Evolutionary conservation across 345 rosid species (phyloP).

Genomic region (Carallia brachiata): DNA sequence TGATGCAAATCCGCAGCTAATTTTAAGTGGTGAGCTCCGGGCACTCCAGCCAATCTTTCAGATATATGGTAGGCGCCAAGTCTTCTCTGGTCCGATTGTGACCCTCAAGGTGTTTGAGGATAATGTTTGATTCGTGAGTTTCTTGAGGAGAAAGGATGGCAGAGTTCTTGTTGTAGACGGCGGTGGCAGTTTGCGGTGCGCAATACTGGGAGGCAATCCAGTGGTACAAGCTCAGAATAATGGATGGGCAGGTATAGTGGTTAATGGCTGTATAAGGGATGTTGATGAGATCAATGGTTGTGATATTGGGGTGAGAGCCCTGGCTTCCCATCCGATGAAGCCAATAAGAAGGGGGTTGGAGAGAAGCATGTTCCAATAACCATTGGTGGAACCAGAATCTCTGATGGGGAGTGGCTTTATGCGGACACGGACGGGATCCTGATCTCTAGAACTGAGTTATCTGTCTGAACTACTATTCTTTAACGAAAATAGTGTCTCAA

Average conservation of each 20-base stretch:
- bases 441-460: constrained; percentile 53
- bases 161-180: constrained; percentile 92
- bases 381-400: constrained; percentile 61
- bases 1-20: constrained; percentile 78
- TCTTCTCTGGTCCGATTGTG: constrained; percentile 69
- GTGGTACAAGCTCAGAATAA: constrained; percentile 89
- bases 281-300: constrained; percentile 86
- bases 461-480: constrained; percentile 33
- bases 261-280: constrained; percentile 77
- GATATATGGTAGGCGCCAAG: constrained; percentile 72
- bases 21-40: constrained; percentile 67
- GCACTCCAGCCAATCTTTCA: constrained; percentile 72
- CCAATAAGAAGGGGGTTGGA: constrained; percentile 76
- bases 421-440: constrained; percentile 84
- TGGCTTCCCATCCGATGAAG: constrained; percentile 80
- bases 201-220: constrained; percentile 79
- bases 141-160: constrained; percentile 84
- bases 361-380: constrained; percentile 64
- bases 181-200: constrained; percentile 74
- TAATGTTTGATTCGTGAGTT: constrained; percentile 77
- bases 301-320: constrained; percentile 80
- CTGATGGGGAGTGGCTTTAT: constrained; percentile 81
- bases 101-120: constrained; percentile 83
- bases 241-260: constrained; percentile 92
- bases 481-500: not conserved